phyloP scores from a whole-genome alignment of 345 rosid species.

The Acer saccharum region DNA sequence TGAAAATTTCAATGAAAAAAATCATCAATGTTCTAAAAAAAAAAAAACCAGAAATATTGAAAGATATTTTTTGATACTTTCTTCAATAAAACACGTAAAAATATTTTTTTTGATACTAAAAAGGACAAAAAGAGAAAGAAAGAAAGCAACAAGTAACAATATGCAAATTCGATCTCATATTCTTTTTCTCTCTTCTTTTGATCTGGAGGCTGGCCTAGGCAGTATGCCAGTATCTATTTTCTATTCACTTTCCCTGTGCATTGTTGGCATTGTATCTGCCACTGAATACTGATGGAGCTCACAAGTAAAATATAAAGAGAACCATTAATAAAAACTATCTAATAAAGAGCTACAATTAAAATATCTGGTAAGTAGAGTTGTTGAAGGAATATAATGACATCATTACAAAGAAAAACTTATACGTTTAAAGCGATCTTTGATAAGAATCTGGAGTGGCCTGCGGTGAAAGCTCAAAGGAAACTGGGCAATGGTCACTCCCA shows the following conservation, averaged over 20 bases:
- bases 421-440: conserved; percentile 23
- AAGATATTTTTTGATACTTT: no score
- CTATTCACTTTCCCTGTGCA: not conserved
- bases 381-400: not conserved
- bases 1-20: no score
- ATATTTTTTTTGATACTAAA: not conserved
- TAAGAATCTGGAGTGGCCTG: conserved; percentile 27
- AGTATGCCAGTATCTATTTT: not conserved
- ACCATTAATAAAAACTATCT: not conserved
- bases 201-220: not conserved
- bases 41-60: no score
- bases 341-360: not conserved
- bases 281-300: not conserved
- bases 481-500: conserved; percentile 96
- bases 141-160: no score
- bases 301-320: not conserved
- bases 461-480: conserved; percentile 73
- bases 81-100: not conserved
- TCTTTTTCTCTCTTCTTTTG: not conserved
- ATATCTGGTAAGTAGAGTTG: not conserved
- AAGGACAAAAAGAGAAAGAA: not conserved
- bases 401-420: conserved; percentile 17
- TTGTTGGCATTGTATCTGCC: not conserved
- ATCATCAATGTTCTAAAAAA: no score
- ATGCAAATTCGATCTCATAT: not conserved